phyloP scores from a whole-genome alignment of 2,329 filamentous ascomycete genomes.

The Sporothrix mexicana region DNA sequence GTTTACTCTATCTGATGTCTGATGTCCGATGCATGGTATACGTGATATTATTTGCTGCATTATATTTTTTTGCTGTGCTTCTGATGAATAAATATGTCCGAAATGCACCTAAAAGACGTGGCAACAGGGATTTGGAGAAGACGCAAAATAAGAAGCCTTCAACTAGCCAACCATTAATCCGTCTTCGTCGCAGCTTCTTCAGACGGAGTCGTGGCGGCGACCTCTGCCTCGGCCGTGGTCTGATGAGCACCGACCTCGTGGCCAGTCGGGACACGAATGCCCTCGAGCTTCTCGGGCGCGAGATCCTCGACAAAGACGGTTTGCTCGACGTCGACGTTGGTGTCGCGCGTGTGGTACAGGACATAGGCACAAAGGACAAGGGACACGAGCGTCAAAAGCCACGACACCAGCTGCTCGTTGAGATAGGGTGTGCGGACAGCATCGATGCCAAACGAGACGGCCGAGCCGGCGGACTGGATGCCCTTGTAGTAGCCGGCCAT shows the following conservation, averaged over 20 bases:
- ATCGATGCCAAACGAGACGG: slow-evolving; percentile 30
- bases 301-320: slow-evolving; percentile 18
- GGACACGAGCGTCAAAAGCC: slow-evolving; percentile 17
- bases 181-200: background rate
- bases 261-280: background rate
- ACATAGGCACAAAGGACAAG: background rate
- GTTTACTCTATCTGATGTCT: too few relatives aligned
- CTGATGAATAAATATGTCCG: too few relatives aligned
- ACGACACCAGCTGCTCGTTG: slow-evolving; percentile 23
- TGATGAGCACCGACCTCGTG: background rate
- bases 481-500: slow-evolving; percentile 33
- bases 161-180: too few relatives aligned
- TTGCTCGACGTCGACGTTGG: slow-evolving; percentile 13
- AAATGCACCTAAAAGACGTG: too few relatives aligned
- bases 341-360: slow-evolving; percentile 16
- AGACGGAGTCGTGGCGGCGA: too few relatives aligned
- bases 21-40: too few relatives aligned
- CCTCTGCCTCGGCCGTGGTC: background rate
- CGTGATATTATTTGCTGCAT: too few relatives aligned
- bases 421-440: slow-evolving; percentile 27
- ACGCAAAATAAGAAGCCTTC: too few relatives aligned
- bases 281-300: slow-evolving; percentile 9
- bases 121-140: too few relatives aligned
- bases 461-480: slow-evolving; percentile 26
- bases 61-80: too few relatives aligned